A percentile compares a stretch with the other conserved stretches of the same genome.
Evolutionary conservation across 2,329 filamentous ascomycete genomes (phyloP).

Genomic region (Fusarium dimerum): DNA sequence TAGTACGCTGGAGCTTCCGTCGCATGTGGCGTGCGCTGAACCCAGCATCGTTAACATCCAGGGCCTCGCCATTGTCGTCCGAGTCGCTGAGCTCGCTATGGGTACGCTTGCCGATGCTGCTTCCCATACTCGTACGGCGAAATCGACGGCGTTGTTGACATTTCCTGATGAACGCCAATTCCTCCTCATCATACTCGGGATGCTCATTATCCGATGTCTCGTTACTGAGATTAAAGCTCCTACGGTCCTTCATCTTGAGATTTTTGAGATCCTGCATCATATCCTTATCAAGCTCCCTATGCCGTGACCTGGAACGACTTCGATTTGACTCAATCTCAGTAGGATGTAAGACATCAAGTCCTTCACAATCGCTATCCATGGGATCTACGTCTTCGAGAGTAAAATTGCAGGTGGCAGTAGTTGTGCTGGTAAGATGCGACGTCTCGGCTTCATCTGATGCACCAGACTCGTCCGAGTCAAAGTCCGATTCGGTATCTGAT

Average conservation of each 20-base stretch:
- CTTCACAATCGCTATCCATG: conserved; percentile 47
- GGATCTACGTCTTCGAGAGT: conserved; percentile 50
- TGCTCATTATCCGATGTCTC: conserved; percentile 40
- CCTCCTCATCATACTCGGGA: conserved; percentile 39
- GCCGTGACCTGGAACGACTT: conserved; percentile 42
- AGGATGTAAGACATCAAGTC: conserved; percentile 44
- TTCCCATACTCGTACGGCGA: conserved; percentile 52
- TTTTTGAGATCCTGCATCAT: conserved; percentile 48
- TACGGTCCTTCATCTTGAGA: conserved; percentile 45
- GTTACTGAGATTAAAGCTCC: conserved; percentile 47
- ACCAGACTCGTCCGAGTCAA: conserved; percentile 25
- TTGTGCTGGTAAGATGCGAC: conserved; percentile 20
- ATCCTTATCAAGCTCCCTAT: conserved; percentile 41
- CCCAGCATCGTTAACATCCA: conserved; percentile 45
- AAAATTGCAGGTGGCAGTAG: conserved; percentile 32
- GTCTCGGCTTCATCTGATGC: conserved; percentile 25
- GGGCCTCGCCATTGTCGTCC: conserved; percentile 43
- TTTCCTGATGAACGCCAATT: conserved; percentile 41
- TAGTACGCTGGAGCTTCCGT: conserved; percentile 48
- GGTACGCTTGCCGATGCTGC: conserved; percentile 56
- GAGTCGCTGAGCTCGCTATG: conserved; percentile 56
- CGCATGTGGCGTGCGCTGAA: conserved; percentile 50
- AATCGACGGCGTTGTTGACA: conserved; percentile 46
- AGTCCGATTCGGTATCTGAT: conserved; percentile 23
- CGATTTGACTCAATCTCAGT: conserved; percentile 49